Conservation (phyloP, 176 grass and related monocot species). For the Oryza rufipogon region DNA sequence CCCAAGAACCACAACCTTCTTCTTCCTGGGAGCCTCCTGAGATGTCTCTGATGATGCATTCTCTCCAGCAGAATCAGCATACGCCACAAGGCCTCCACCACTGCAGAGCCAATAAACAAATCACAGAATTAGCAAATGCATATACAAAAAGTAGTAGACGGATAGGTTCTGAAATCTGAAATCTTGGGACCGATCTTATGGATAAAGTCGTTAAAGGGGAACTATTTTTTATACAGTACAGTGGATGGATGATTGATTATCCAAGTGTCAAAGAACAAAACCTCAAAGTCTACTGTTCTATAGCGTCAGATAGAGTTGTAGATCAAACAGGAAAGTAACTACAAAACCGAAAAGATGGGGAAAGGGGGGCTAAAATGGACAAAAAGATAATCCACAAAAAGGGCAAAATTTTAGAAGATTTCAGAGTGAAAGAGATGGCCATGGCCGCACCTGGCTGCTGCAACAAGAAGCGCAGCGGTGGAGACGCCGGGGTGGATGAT, state of each 20-base stretch:
- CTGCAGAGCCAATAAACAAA: slow-evolving; percentile 45
- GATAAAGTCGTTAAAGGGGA: not conserved
- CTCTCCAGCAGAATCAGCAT: slow-evolving; percentile 69
- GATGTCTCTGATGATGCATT: slow-evolving; percentile 26
- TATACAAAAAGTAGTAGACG: not conserved
- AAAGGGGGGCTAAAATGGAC: not conserved
- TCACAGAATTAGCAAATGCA: slow-evolving; percentile 12
- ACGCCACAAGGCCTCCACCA: slow-evolving; percentile 79
- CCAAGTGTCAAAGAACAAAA: slow-evolving; percentile 5
- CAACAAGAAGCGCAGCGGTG: slow-evolving; percentile 46
- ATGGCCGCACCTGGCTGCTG: slow-evolving; percentile 45
- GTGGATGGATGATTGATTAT: not conserved
- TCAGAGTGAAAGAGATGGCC: not conserved
- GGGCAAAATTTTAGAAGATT: not conserved
- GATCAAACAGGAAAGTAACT: not conserved
- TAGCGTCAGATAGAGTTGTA: not conserved
- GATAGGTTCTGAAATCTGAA: not conserved
- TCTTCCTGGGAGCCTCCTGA: slow-evolving; percentile 66
- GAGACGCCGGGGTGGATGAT: slow-evolving; percentile 38
- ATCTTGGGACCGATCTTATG: not conserved
- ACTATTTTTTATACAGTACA: not conserved
- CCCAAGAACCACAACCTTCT: slow-evolving; percentile 92
- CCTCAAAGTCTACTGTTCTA: not conserved
- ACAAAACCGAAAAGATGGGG: not conserved
- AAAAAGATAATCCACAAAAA: not conserved